These are phyloP conservation scores for Yamadazyma dushanensis DNA, from an alignment of 1,139 yeast genomes.

Conservation along the genomic window DNA sequence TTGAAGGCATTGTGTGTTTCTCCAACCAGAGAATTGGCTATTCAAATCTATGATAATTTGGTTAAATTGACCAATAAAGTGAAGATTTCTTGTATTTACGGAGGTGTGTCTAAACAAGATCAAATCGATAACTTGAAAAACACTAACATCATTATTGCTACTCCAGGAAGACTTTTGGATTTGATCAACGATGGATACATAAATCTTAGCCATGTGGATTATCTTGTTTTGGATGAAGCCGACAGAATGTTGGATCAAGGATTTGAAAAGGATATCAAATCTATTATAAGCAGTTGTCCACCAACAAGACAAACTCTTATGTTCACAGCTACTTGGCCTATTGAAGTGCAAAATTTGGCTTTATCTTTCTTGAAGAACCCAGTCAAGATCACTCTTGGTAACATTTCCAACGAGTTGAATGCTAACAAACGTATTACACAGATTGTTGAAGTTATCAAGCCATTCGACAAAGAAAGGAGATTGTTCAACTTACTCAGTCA, in stretches of 20 bases:
- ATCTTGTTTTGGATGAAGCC: slow-evolving; percentile 92
- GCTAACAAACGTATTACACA: slow-evolving; percentile 95
- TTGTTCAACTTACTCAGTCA: slow-evolving; percentile 69
- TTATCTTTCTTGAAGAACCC: slow-evolving; percentile 80
- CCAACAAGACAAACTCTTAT: slow-evolving; percentile 72
- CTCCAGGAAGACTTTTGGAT: slow-evolving; percentile 95
- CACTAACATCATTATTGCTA: slow-evolving; percentile 81
- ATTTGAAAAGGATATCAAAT: slow-evolving; percentile 92
- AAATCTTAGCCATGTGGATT: slow-evolving; percentile 65
- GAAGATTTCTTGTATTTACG: slow-evolving; percentile 84
- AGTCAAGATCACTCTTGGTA: slow-evolving; percentile 88
- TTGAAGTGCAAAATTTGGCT: slow-evolving; percentile 91
- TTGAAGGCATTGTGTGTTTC: slow-evolving; percentile 82
- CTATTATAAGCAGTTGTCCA: slow-evolving; percentile 61
- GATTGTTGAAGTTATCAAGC: slow-evolving; percentile 89
- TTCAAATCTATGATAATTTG: slow-evolving; percentile 88
- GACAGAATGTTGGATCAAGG: slow-evolving; percentile 97
- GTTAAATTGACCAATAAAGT: slow-evolving; percentile 65
- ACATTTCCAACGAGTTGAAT: slow-evolving; percentile 81
- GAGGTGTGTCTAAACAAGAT: slow-evolving; percentile 96
- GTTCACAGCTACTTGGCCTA: slow-evolving; percentile 92
- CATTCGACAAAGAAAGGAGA: slow-evolving; percentile 75
- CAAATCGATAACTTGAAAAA: slow-evolving; percentile 69
- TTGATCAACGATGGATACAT: slow-evolving; percentile 86
- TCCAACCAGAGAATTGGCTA: slow-evolving; percentile 96